A percentile compares a stretch with the other conserved stretches of the same genome.
These are phyloP conservation scores for Aureobasidium musti DNA, from an alignment of 2,329 filamentous ascomycete species.

Conservation along the genomic window DNA sequence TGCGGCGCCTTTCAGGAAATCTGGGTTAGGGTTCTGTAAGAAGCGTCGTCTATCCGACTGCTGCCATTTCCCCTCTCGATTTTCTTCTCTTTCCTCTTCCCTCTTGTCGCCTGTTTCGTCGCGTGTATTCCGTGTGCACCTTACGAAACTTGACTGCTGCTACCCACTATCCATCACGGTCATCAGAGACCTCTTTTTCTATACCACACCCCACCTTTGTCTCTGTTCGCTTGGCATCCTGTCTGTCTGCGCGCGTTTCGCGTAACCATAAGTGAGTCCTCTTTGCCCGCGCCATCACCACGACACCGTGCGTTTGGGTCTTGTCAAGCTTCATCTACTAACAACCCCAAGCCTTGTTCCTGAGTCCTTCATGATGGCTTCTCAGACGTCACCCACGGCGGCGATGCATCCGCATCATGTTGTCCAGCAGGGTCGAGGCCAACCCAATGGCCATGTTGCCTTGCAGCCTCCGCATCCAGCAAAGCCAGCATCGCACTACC, in stretches of 20 bases:
- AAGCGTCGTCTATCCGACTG: conserved; percentile 24
- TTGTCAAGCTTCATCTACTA: neutral
- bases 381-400: conserved; percentile 75
- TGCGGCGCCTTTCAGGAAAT: conserved; percentile 8
- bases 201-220: conserved; percentile 19
- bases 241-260: conserved; percentile 28
- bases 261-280: conserved; percentile 17
- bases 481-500: conserved; percentile 69
- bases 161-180: neutral
- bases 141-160: conserved; percentile 7
- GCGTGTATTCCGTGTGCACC: conserved; percentile 16
- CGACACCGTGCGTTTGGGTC: neutral
- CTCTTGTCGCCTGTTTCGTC: conserved; percentile 27
- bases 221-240: conserved; percentile 26
- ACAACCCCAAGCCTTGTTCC: neutral
- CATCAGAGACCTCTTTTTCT: neutral
- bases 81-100: conserved; percentile 28
- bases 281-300: conserved; percentile 12
- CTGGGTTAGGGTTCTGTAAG: conserved; percentile 26
- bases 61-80: conserved; percentile 26
- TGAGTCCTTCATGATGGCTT: conserved; percentile 36
- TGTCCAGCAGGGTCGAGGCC: conserved; percentile 63
- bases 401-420: conserved; percentile 68
- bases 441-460: conserved; percentile 51
- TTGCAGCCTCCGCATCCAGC: conserved; percentile 53